Evolutionary conservation across 2,329 filamentous ascomycete species (phyloP).

Genomic region (Ophiostoma sp.): DNA sequence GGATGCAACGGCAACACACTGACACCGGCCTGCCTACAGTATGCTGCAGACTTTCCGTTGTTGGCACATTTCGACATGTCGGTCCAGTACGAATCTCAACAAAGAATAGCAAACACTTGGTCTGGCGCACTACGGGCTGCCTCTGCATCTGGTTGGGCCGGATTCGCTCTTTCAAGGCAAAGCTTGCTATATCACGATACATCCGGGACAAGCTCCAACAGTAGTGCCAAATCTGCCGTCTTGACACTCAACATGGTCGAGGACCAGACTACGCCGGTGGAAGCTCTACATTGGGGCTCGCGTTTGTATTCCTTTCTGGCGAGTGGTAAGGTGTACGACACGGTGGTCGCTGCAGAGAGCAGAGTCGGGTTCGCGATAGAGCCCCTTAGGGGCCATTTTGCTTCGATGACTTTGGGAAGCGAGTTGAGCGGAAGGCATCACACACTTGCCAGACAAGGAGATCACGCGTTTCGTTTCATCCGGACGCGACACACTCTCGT

Average conservation of each 20-base stretch:
- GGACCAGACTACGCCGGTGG: background rate
- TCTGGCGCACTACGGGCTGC: background rate
- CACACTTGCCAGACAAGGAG: no score
- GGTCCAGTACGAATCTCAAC: slow-evolving; percentile 36
- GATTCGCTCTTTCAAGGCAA: background rate
- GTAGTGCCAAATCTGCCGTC: background rate
- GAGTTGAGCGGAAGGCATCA: background rate
- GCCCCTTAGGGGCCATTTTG: background rate
- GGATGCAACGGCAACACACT: slow-evolving; percentile 30
- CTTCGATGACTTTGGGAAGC: slow-evolving; percentile 15
- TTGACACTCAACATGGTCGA: slow-evolving; percentile 20
- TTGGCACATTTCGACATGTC: slow-evolving; percentile 46
- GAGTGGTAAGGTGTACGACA: background rate
- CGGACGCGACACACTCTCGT: background rate
- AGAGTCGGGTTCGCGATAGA: background rate
- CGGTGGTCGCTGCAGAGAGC: background rate
- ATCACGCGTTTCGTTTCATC: background rate
- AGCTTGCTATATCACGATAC: background rate
- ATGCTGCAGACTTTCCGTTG: slow-evolving; percentile 46
- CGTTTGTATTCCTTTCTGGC: slow-evolving; percentile 21
- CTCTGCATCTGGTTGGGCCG: background rate
- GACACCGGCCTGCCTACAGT: slow-evolving; percentile 44
- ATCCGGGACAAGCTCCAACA: background rate
- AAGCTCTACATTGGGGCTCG: slow-evolving; percentile 15
- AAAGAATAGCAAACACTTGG: background rate